Conservation (phyloP, 2,329 filamentous ascomycete species). For the Aspergillus clavatus region DNA sequence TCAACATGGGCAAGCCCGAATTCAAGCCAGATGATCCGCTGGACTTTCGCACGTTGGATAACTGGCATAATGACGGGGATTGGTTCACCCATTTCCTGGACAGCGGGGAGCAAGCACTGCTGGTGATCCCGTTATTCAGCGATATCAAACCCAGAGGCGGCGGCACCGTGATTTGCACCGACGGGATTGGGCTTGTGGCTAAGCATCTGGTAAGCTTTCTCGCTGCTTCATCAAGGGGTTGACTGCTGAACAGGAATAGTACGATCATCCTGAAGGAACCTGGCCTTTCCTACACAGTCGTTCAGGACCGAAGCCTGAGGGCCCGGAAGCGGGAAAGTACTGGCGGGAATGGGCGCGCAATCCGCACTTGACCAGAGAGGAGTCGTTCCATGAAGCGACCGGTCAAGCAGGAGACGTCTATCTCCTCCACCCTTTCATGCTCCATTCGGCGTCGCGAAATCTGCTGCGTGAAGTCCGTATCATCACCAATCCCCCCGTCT, state of each 20-base stretch:
- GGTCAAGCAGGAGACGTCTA: constrained; percentile 52
- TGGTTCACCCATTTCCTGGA: constrained; percentile 70
- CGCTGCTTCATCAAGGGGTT: neutral
- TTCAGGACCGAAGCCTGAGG: constrained; percentile 41
- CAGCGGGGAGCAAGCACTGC: constrained; percentile 62
- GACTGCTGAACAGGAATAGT: constrained; percentile 20
- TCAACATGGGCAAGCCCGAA: constrained; percentile 60
- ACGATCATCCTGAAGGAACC: constrained; percentile 61
- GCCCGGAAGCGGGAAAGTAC: constrained; percentile 8
- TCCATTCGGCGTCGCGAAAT: constrained; percentile 51
- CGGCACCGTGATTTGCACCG: constrained; percentile 60
- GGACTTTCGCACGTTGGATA: constrained; percentile 49
- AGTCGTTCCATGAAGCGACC: constrained; percentile 47
- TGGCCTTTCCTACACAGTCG: constrained; percentile 55
- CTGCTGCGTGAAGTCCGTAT: constrained; percentile 45
- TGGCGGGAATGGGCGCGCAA: neutral
- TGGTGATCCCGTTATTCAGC: constrained; percentile 64
- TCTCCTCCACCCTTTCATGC: constrained; percentile 52
- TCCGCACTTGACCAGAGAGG: constrained; percentile 35
- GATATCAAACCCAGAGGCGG: constrained; percentile 59
- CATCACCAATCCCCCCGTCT: constrained; percentile 54
- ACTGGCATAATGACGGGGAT: constrained; percentile 68
- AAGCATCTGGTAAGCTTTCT: constrained; percentile 43
- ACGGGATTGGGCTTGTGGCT: constrained; percentile 55
- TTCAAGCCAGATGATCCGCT: constrained; percentile 50